These are phyloP conservation scores for Coniochaeta sp. DNA, from an alignment of 2,329 filamentous ascomycete species.

Conservation along the genomic window DNA sequence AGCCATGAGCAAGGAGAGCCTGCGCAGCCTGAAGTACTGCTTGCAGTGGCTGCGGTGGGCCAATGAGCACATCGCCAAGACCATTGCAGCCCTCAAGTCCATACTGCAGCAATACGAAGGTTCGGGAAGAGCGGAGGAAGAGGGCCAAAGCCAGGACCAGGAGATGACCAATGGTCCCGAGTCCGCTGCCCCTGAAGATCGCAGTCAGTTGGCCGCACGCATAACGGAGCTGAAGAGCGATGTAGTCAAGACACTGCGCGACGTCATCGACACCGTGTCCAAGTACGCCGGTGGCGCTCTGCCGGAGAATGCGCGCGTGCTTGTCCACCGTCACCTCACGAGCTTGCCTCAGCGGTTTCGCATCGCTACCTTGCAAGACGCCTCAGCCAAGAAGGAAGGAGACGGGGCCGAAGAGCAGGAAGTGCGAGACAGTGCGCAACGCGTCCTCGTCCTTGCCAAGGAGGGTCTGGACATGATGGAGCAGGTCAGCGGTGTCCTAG, in stretches of 20 bases:
- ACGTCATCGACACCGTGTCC: slow-evolving; percentile 77
- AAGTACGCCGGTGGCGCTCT: slow-evolving; percentile 87
- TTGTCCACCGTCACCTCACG: slow-evolving; percentile 78
- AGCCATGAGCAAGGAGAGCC: slow-evolving; percentile 82
- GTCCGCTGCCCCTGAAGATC: slow-evolving; percentile 24
- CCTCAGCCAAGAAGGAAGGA: slow-evolving; percentile 17
- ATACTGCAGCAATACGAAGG: slow-evolving; percentile 74
- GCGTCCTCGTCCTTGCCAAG: slow-evolving; percentile 77
- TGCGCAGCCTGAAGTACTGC: slow-evolving; percentile 79
- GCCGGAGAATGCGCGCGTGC: slow-evolving; percentile 75
- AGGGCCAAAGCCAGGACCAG: slow-evolving; percentile 8
- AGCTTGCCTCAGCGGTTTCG: slow-evolving; percentile 79
- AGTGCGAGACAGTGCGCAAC: slow-evolving; percentile 55
- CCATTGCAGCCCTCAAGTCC: slow-evolving; percentile 65
- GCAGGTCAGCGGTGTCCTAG: slow-evolving; percentile 80
- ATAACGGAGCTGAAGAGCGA: slow-evolving; percentile 64
- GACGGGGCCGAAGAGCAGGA: slow-evolving; percentile 28
- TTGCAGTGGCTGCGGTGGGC: slow-evolving; percentile 73
- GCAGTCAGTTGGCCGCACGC: slow-evolving; percentile 45
- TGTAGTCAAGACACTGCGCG: slow-evolving; percentile 70
- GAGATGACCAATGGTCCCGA: slow-evolving; percentile 11
- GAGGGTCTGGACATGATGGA: slow-evolving; percentile 93
- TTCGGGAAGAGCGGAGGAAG: slow-evolving; percentile 5
- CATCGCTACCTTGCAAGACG: slow-evolving; percentile 47
- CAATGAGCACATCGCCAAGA: slow-evolving; percentile 70